These are phyloP conservation scores for Orbilia oligospora DNA, from an alignment of 2,329 filamentous ascomycete species.

Conservation along the genomic window DNA sequence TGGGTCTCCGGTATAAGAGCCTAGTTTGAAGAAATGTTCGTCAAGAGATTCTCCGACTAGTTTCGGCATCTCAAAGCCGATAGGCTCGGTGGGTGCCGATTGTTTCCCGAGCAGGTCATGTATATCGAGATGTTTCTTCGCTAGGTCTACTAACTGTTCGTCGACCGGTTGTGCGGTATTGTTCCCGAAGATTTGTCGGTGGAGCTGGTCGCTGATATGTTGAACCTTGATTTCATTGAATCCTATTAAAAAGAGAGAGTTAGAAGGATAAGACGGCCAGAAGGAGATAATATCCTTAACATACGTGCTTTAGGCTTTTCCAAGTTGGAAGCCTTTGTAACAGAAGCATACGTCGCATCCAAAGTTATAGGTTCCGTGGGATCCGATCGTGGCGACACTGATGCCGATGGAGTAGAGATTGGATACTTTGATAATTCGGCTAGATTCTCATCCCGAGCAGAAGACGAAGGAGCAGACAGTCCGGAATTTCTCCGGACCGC, in stretches of 20 bases:
- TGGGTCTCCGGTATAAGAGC: conserved; percentile 87
- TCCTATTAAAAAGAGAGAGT: conserved; percentile 71
- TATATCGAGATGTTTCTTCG: conserved; percentile 83
- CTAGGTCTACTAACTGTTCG: conserved; percentile 81
- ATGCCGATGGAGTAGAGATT: not conserved
- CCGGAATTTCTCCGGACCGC: not conserved
- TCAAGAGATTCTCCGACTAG: conserved; percentile 83
- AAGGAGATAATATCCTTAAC: not conserved
- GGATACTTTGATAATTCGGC: too few species aligned
- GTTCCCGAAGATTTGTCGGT: conserved; percentile 83
- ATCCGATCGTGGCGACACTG: conserved; percentile 1
- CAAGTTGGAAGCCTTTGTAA: not conserved
- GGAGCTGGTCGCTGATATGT: conserved; percentile 87
- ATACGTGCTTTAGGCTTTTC: conserved; percentile 32
- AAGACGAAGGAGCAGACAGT: not conserved
- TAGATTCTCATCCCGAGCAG: conserved; percentile 1
- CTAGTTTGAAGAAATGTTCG: conserved; percentile 93
- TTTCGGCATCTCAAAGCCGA: conserved; percentile 86
- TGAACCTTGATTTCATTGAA: conserved; percentile 96
- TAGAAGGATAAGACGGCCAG: not conserved
- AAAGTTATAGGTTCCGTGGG: not conserved
- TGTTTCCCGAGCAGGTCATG: conserved; percentile 94
- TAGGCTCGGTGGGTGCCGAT: conserved; percentile 80
- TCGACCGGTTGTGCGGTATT: conserved; percentile 72
- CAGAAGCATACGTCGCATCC: not conserved